Percentiles rank a stretch among this genome's conserved stretches.
Conservation (phyloP, 352 stramenopile species). For the Pythium insidiosum region DNA sequence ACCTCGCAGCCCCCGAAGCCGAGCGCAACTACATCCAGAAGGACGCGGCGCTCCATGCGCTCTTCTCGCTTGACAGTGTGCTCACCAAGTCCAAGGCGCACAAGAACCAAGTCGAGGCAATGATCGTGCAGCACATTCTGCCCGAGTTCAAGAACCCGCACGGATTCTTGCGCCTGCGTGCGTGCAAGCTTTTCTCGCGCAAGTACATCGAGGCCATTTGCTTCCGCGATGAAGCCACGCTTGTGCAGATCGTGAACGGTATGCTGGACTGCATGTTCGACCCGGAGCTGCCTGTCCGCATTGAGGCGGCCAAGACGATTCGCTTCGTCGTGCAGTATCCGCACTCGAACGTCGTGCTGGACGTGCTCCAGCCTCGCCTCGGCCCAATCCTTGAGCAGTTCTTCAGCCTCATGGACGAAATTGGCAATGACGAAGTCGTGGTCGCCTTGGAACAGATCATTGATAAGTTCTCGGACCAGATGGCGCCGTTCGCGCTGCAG, state of each 20-base stretch:
- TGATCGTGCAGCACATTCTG: conserved; percentile 93
- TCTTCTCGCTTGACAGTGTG: conserved; percentile 90
- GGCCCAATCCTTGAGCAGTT: conserved; percentile 96
- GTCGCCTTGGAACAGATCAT: conserved; percentile 93
- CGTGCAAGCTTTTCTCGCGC: conserved; percentile 95
- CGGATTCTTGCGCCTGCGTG: conserved; percentile 92
- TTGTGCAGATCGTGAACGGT: conserved; percentile 69
- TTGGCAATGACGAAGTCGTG: conserved; percentile 97
- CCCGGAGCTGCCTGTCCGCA: conserved; percentile 94
- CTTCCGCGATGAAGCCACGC: conserved; percentile 88
- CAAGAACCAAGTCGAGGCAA: conserved; percentile 87
- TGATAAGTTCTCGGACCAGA: conserved; percentile 95
- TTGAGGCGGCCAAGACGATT: conserved; percentile 91
- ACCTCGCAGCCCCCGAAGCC: conserved; percentile 51
- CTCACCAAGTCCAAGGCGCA: conserved; percentile 93
- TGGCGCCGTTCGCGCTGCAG: conserved; percentile 89
- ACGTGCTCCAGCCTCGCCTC: conserved; percentile 88
- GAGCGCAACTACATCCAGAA: conserved; percentile 95
- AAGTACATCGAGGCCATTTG: conserved; percentile 90
- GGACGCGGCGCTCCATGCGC: conserved; percentile 90
- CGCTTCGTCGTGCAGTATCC: conserved; percentile 84
- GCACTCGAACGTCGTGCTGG: conserved; percentile 72
- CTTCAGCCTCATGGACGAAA: conserved; percentile 98
- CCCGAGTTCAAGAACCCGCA: conserved; percentile 94
- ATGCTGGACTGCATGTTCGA: conserved; percentile 90